Conservation (phyloP, 2,329 filamentous ascomycete genomes). For the Cercospora sp. region DNA sequence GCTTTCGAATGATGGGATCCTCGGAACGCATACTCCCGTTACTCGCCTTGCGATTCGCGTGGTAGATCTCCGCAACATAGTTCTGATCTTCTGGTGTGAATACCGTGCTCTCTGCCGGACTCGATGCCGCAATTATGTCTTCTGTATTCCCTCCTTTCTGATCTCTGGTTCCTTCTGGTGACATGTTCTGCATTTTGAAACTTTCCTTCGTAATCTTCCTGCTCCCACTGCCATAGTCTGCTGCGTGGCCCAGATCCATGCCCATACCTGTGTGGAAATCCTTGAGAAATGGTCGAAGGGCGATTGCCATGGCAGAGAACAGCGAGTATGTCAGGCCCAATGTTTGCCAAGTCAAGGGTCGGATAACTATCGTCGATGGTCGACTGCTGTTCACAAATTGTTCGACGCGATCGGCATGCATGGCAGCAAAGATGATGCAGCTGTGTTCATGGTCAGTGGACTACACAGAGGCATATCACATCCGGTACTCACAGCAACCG, state of each 20-base stretch:
- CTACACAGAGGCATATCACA: neutral
- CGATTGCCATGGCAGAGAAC: constrained; percentile 21
- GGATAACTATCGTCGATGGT: constrained; percentile 11
- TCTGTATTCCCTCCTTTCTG: neutral
- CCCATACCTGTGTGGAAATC: constrained; percentile 24
- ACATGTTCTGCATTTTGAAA: constrained; percentile 16
- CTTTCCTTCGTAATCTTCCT: constrained; percentile 4
- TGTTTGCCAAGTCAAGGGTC: constrained; percentile 20
- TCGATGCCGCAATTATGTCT: neutral
- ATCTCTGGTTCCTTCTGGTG: constrained; percentile 4
- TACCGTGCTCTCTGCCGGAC: neutral
- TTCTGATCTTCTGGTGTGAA: constrained; percentile 17
- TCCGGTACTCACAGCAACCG: constrained; percentile 15
- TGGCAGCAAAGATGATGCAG: constrained; percentile 3
- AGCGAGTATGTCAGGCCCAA: constrained; percentile 18
- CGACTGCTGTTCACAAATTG: constrained; percentile 1
- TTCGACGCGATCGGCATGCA: neutral
- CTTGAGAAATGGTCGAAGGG: constrained; percentile 21
- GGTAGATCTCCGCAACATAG: constrained; percentile 22
- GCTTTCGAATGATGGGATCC: constrained; percentile 21
- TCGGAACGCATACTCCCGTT: constrained; percentile 16
- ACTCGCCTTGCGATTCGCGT: constrained; percentile 17
- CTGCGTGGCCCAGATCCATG: constrained; percentile 17
- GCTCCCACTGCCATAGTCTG: constrained; percentile 16
- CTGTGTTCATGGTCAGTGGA: neutral